Base-by-base conservation (phyloP, 495 filamentous ascomycete species). In the Hypoxylon crocopeplum region DNA sequence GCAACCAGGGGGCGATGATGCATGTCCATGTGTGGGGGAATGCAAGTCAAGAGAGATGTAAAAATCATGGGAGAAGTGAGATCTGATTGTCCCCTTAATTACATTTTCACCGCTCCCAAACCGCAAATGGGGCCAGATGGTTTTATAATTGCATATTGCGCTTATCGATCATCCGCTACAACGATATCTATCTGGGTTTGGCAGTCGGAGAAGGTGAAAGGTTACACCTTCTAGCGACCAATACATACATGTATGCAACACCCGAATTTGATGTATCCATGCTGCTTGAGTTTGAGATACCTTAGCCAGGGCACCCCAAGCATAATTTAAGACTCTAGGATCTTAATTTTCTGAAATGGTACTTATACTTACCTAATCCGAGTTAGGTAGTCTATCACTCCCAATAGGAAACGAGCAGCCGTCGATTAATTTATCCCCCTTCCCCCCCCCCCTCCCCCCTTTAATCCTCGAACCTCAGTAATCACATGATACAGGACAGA, bases 401-500 rank as follows among this genome's bases (percentile, higher is more conserved):
- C 24, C 24, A 27, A 27, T 27, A 27, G 24, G 24, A 27, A 27
- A n/a, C n/a, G n/a, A n/a, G n/a, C n/a, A n/a, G 24, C 8, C 8
- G 24, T 29, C 2, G 10, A 24, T 20, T 8, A 27, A 45, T 24
- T 41, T 36, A 27, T 5, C 19, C 19, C n/a, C 25, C 42, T 22
- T 33, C 10, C 17, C 27, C n/a, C 32, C 12, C 41, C 29, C 50
- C 3, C 8, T 51, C 12, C 2, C 17, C 24, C 24, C 47, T 52
- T 33, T 34, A 0, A n/a, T 33, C 13, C 25, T n/a, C n/a, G n/a
- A n/a, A n/a, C n/a, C 17, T 45, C 41, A 20, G 6, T 38, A 41
- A 64, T 64, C 61, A 64, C 61, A 64, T 64, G 61, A 64, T 59
- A 37, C 10, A 40, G 22, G 7, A 12, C 16, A 29, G 49, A 38